Evolutionary conservation across 2,329 filamentous ascomycete genomes (phyloP).

Genomic region (Dactylonectria estremocensis): DNA sequence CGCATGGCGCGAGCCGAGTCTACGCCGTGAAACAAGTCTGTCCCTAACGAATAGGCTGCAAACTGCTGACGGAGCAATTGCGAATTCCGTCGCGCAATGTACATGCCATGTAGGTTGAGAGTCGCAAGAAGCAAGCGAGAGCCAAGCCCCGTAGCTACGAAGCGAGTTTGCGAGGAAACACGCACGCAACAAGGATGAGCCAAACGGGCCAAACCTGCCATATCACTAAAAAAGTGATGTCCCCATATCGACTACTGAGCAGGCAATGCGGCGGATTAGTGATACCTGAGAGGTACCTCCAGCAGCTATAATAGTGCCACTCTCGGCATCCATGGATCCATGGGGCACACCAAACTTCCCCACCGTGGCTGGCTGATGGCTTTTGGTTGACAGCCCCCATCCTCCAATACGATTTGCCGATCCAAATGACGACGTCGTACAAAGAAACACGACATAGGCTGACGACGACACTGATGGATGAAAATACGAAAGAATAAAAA

Average conservation of each 20-base stretch:
- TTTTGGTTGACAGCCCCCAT: conserved; percentile 29
- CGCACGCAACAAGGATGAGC: conserved; percentile 16
- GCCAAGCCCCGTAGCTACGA: conserved; percentile 9
- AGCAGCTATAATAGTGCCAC: conserved; percentile 22
- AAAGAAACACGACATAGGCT: conserved; percentile 24
- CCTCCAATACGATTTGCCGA: conserved; percentile 36
- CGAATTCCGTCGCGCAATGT: conserved; percentile 8
- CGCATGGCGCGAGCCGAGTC: conserved; percentile 26
- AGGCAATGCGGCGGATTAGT: conserved; percentile 22
- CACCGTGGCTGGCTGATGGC: conserved; percentile 38
- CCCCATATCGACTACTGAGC: conserved; percentile 28
- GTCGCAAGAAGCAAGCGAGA: conserved; percentile 13
- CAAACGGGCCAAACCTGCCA: conserved; percentile 16
- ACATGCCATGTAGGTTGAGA: conserved; percentile 7
- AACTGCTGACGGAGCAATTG: conserved; percentile 8
- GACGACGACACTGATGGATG: conserved; percentile 17
- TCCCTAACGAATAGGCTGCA: conserved; percentile 5
- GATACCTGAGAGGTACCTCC: conserved; percentile 33
- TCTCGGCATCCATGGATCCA: conserved; percentile 31
- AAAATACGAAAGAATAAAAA: not conserved
- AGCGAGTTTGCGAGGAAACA: conserved; percentile 9
- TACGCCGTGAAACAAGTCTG: conserved; percentile 20
- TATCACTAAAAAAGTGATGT: conserved; percentile 24
- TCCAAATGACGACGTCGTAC: conserved; percentile 39
- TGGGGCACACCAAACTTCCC: conserved; percentile 27